phyloP scores from a whole-genome alignment of 305 asterid species.

The Fraxinus dipetala region DNA sequence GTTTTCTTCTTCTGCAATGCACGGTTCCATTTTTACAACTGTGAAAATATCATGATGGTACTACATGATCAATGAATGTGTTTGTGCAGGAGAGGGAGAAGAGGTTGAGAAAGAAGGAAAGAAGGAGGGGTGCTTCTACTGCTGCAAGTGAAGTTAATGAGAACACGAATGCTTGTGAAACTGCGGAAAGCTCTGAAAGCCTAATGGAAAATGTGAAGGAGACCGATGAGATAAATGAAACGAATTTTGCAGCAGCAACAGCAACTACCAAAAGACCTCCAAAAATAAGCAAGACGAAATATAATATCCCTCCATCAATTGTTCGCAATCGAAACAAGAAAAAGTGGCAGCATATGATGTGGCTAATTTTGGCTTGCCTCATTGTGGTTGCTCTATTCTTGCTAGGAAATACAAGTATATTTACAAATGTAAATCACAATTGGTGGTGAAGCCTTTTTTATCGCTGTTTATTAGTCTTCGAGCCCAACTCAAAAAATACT shows the following conservation, averaged over 20 bases:
- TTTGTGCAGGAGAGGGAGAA: constrained; percentile 71
- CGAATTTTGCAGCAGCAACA: constrained; percentile 14
- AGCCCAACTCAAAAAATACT: not conserved
- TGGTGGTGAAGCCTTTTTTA: not conserved
- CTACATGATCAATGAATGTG: not conserved
- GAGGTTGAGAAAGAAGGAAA: constrained; percentile 77
- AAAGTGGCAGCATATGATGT: constrained; percentile 64
- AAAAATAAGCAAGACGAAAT: constrained; percentile 55
- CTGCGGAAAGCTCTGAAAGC: constrained; percentile 37
- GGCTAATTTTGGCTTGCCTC: constrained; percentile 43
- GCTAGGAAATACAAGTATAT: constrained; percentile 63
- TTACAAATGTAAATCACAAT: constrained; percentile 42
- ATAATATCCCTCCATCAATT: constrained; percentile 67
- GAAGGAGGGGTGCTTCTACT: constrained; percentile 45
- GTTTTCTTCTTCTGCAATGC: not conserved
- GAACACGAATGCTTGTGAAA: constrained; percentile 33
- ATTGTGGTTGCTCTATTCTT: constrained; percentile 50
- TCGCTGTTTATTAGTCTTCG: not conserved
- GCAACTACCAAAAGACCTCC: constrained; percentile 36
- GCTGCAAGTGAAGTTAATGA: constrained; percentile 31
- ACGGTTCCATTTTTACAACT: no score
- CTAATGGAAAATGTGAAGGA: constrained; percentile 37
- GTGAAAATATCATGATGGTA: not conserved
- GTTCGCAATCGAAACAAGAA: constrained; percentile 63
- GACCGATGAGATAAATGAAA: constrained; percentile 37